These are phyloP conservation scores for Salix dunnii DNA, from an alignment of 345 rosid species.

Conservation along the genomic window DNA sequence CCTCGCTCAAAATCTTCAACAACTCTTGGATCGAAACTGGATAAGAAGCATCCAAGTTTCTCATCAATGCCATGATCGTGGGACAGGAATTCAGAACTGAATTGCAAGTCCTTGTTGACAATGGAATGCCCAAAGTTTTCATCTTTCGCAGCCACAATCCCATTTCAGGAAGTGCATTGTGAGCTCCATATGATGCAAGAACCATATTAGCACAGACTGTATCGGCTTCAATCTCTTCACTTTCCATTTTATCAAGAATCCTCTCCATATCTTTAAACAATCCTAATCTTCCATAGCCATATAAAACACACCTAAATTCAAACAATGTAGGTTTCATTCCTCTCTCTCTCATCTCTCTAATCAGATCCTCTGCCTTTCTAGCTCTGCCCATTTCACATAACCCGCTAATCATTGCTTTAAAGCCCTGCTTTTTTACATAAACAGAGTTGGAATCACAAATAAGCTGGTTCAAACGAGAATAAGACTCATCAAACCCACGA, in stretches of 20 bases:
- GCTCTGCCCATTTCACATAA: constrained; percentile 65
- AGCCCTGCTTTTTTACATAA: constrained; percentile 59
- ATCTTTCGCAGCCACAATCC: constrained; percentile 56
- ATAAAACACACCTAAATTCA: constrained; percentile 50
- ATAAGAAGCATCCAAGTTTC: constrained; percentile 23
- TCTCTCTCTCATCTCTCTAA: constrained; percentile 43
- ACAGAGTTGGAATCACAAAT: constrained; percentile 45
- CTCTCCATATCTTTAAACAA: constrained; percentile 62
- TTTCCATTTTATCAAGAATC: constrained; percentile 40
- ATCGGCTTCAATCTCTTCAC: constrained; percentile 48
- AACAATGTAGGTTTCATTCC: constrained; percentile 45
- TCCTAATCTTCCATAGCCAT: constrained; percentile 69
- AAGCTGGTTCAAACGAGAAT: constrained; percentile 35
- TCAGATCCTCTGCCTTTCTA: constrained; percentile 49
- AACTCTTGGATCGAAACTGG: constrained; percentile 51
- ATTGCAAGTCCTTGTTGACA: constrained; percentile 67
- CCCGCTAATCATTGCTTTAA: constrained; percentile 54
- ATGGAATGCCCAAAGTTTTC: constrained; percentile 43
- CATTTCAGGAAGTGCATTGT: constrained; percentile 50
- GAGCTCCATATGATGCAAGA: constrained; percentile 72
- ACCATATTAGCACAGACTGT: constrained; percentile 73
- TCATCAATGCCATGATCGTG: constrained; percentile 33
- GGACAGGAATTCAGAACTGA: constrained; percentile 74
- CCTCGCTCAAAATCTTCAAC: constrained; percentile 34
- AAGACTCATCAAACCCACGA: constrained; percentile 49